Evolutionary conservation across 2,329 filamentous ascomycete species (phyloP), one percentile per base, ranked within the genome.

Genomic region (Cladobotryum mycophilum): DNA sequence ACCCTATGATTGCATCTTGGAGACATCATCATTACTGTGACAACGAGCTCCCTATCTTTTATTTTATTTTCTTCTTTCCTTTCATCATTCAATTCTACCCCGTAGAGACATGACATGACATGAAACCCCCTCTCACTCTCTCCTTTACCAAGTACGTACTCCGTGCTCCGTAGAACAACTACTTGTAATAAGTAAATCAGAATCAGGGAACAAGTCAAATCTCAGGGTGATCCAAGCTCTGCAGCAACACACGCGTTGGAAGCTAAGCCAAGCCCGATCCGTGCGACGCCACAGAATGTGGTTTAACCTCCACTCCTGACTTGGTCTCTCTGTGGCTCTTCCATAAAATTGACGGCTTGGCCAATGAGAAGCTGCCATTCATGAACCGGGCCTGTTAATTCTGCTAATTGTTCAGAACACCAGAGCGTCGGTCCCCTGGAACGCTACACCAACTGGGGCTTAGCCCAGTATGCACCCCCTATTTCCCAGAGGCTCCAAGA

Each of bases 381-480:
- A 38, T 41, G 20, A 42, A 41, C 40, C 48, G 30, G 35, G 35
- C 45, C 48, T 41, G 41, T 38, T 20, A 41, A 20, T 35, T 51
- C 43, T 50, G 46, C 47, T 48, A 48, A 53, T 43, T 53, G 46
- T 49, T 42, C 46, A 45, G 41, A 17, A 33, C 49, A 37, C 41
- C 41, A 50, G 51, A 44, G 35, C 51, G 44, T 42, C 47, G 48
- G 44, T 44, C 52, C 52, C 52, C 48, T 51, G 48, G 35, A 30
- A 15, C 34, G 14, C 52, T 53, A 53, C 45, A 8, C 48, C 41
- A 8, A 17, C 13, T 12, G 22, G 35, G 43, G 51, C 17, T 20
- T 53, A 51, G 51, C 51, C 15, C 17, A 30, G 30, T 40, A 51
- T 48, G 52, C 52, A 51, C 52, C 52, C 51, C 52, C 52, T 53